Percentiles rank a stretch among this genome's conserved stretches.
These are phyloP conservation scores for Pseudopediastrum boryanum DNA, from an alignment of 139 green algal species.

Conservation along the genomic window DNA sequence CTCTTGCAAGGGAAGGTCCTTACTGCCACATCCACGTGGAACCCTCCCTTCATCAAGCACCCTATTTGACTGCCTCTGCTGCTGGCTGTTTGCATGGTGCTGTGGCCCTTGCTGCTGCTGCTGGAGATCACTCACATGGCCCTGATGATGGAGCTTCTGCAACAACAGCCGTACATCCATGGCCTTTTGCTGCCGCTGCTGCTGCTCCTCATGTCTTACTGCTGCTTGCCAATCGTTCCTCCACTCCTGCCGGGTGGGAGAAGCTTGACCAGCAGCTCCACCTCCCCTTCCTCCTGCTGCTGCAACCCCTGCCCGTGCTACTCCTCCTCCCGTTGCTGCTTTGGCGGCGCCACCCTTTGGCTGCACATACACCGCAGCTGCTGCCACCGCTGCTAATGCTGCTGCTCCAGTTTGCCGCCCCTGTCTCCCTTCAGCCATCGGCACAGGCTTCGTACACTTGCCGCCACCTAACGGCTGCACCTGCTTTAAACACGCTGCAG, in stretches of 20 bases:
- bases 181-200: not conserved
- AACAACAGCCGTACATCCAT: not conserved
- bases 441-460: too few species aligned
- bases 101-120: not conserved
- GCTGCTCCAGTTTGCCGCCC: too few species aligned
- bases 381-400: not conserved
- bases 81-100: too few species aligned
- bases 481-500: too few species aligned
- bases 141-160: too few species aligned
- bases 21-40: not conserved
- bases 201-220: not conserved
- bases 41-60: not conserved
- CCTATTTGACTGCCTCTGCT: too few species aligned
- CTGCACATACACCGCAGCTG: not conserved
- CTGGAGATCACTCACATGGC: not conserved
- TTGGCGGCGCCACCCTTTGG: not conserved
- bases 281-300: conserved; percentile 10
- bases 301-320: not conserved
- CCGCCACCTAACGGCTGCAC: too few species aligned
- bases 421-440: too few species aligned
- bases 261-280: too few species aligned
- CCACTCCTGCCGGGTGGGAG: too few species aligned
- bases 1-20: not conserved
- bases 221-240: too few species aligned
- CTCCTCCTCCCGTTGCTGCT: not conserved